Conservation (phyloP, 768 basidiomycete genomes). For the Boletellus emodensis region DNA sequence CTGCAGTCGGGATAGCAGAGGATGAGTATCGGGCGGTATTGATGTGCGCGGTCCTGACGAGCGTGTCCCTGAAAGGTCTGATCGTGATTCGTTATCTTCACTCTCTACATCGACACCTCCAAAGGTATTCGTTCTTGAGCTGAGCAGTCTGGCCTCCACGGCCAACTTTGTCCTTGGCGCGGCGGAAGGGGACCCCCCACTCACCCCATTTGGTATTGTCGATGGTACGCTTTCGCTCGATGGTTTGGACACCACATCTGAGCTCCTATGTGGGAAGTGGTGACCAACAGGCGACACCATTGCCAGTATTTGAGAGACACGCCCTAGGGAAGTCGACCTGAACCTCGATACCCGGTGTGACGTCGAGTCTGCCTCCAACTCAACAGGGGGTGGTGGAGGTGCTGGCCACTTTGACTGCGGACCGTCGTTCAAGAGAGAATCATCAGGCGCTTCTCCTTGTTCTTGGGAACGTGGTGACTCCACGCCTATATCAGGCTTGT, state of each 20-base stretch:
- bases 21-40: constrained; percentile 10
- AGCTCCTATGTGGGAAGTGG: constrained; percentile 37
- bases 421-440: constrained; percentile 17
- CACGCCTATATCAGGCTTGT: not conserved
- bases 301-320: constrained; percentile 22
- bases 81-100: constrained; percentile 2
- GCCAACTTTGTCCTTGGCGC: constrained; percentile 16
- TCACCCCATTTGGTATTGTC: constrained; percentile 17
- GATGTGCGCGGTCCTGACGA: not conserved
- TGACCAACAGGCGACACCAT: constrained; percentile 48
- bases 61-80: not conserved
- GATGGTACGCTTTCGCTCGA: constrained; percentile 18
- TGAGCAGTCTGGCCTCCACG: constrained; percentile 24
- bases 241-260: constrained; percentile 35
- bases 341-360: constrained; percentile 28
- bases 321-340: constrained; percentile 28
- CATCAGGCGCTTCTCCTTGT: constrained; percentile 9
- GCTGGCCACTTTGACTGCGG: constrained; percentile 28
- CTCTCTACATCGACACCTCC: constrained; percentile 26
- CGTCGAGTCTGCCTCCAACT: constrained; percentile 20
- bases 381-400: constrained; percentile 29
- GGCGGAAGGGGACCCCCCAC: constrained; percentile 1
- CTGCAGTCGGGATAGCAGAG: constrained; percentile 42
- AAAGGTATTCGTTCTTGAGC: constrained; percentile 37
- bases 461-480: constrained; percentile 9